Evolutionary conservation across 257 asterid genomes (phyloP).

Genomic region (Fraxinus excelsior): DNA sequence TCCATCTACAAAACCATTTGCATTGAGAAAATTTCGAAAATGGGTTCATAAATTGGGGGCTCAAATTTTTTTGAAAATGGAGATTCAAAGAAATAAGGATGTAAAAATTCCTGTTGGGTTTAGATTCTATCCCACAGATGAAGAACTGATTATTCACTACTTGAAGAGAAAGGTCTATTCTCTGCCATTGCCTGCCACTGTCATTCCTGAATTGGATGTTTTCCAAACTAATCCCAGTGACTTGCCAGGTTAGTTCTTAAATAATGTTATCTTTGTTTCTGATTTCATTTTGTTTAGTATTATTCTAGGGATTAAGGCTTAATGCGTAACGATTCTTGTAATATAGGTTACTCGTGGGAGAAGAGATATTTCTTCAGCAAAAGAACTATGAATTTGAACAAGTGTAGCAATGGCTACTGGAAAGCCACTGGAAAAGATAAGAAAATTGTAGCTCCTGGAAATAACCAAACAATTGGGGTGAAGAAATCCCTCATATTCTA

Average conservation of each 20-base stretch:
- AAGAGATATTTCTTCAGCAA: constrained; percentile 51
- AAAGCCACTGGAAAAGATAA: constrained; percentile 37
- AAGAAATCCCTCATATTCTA: constrained; percentile 39
- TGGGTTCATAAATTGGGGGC: constrained; percentile 15
- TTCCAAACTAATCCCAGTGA: constrained; percentile 46
- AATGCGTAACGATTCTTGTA: neutral
- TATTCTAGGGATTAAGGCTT: neutral
- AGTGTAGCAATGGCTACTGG: constrained; percentile 48
- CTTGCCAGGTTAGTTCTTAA: constrained; percentile 47
- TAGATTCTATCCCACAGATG: constrained; percentile 57
- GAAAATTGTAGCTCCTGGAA: constrained; percentile 33
- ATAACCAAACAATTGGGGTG: constrained; percentile 32
- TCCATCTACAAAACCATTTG: neutral
- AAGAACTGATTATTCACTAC: constrained; percentile 48
- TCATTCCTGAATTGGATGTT: constrained; percentile 42
- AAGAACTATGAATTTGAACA: constrained; percentile 27
- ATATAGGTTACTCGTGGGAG: constrained; percentile 54
- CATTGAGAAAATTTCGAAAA: neutral
- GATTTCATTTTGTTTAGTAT: neutral
- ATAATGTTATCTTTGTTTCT: neutral
- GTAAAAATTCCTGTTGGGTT: constrained; percentile 49
- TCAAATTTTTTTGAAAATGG: constrained; percentile 14
- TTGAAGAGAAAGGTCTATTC: constrained; percentile 46
- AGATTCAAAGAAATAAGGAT: constrained; percentile 10
- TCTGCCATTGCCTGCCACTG: constrained; percentile 48